phyloP scores from a whole-genome alignment of 108 stramenopile species.

The Cyclotella kingstonii region DNA sequence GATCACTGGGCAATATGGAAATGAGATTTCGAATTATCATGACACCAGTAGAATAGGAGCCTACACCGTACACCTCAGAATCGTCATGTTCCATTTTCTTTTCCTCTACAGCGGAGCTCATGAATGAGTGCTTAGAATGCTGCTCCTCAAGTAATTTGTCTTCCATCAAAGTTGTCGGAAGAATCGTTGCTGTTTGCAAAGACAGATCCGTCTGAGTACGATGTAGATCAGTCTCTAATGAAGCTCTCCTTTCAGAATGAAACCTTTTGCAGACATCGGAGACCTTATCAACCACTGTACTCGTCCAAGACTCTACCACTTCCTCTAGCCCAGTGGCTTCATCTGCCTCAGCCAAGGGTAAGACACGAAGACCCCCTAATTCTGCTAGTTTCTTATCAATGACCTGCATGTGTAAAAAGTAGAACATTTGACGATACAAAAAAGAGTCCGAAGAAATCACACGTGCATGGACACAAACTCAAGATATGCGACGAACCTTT shows the following conservation, averaged over 20 bases:
- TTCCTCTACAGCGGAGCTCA: constrained; percentile 22
- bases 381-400: constrained; percentile 64
- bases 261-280: constrained; percentile 51
- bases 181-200: too few relatives aligned
- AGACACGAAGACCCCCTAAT: constrained; percentile 62
- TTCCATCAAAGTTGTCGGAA: too few relatives aligned
- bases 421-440: background rate
- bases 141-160: too few relatives aligned
- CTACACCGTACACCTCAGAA: background rate
- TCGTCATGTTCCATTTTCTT: constrained; percentile 41
- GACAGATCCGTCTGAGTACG: too few relatives aligned
- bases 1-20: constrained; percentile 14
- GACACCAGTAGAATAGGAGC: constrained; percentile 30
- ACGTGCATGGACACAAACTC: background rate
- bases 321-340: constrained; percentile 89
- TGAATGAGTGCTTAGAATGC: too few relatives aligned
- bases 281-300: constrained; percentile 46
- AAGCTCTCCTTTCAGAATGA: too few relatives aligned
- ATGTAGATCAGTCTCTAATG: too few relatives aligned
- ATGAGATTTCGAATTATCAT: constrained; percentile 36
- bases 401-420: background rate
- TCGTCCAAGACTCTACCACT: constrained; percentile 81
- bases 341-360: constrained; percentile 70
- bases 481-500: constrained; percentile 16
- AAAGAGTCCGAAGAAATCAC: background rate